A percentile compares a stretch with the other conserved stretches of the same genome.
Evolutionary conservation across 768 basidiomycete species (phyloP).

Genomic region (Kwoniella pini): DNA sequence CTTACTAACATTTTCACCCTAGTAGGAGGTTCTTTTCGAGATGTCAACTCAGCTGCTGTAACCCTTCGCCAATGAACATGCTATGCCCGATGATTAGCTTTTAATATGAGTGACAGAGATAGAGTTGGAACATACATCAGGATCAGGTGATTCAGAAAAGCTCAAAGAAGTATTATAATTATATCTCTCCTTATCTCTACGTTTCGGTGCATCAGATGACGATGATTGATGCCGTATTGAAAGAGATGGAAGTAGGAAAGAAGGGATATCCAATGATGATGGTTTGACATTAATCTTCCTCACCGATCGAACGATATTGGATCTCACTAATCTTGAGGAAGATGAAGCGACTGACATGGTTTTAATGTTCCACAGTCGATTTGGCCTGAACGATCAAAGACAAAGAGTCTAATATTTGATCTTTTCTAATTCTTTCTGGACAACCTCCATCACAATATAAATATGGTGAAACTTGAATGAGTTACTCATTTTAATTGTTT

Average conservation of each 20-base stretch:
- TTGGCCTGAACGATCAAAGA: not conserved
- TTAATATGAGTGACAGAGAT: not conserved
- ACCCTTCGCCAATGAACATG: conserved; percentile 49
- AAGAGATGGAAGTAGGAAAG: conserved; percentile 10
- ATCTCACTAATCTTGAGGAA: conserved; percentile 3
- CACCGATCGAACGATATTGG: not conserved
- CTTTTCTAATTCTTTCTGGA: conserved; percentile 2
- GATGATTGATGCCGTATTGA: conserved; percentile 12
- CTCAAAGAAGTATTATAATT: conserved; percentile 52
- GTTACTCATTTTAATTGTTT: not conserved
- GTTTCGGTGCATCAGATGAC: conserved; percentile 4
- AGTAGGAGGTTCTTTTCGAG: conserved; percentile 62
- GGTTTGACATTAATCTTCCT: not conserved
- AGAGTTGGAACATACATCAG: conserved; percentile 36
- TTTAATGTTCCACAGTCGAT: not conserved
- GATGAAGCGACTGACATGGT: conserved; percentile 15
- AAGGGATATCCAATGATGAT: not conserved
- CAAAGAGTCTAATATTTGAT: not conserved
- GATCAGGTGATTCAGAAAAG: conserved; percentile 48
- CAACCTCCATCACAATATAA: conserved; percentile 11
- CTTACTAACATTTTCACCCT: conserved; percentile 90
- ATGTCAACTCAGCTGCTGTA: conserved; percentile 43
- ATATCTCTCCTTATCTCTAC: conserved; percentile 34
- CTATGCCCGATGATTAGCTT: conserved; percentile 8
- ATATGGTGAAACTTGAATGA: not conserved